Evolutionary conservation across 1,284 basidiomycete species (phyloP).

Genomic region (Rhizoctonia solani): DNA sequence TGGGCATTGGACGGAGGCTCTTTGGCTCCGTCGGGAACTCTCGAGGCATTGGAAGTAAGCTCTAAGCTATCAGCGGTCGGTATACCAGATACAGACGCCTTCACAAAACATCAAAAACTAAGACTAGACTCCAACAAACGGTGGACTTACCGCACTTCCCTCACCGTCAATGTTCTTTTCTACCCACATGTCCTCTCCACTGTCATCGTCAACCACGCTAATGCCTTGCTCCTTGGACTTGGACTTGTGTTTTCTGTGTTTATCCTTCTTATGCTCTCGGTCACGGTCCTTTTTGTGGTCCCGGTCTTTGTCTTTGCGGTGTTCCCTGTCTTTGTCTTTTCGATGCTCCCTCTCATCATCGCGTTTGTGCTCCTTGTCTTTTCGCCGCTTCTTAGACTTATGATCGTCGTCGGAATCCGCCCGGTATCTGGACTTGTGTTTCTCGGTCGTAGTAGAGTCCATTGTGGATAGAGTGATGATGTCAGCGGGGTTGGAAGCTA

Average conservation of each 20-base stretch:
- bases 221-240: constrained; percentile 37
- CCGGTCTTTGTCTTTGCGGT: constrained; percentile 52
- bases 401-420: constrained; percentile 38
- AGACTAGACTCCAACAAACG: not conserved
- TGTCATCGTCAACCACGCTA: constrained; percentile 68
- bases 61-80: constrained; percentile 78
- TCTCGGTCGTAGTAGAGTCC: constrained; percentile 21
- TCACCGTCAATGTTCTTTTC: constrained; percentile 85
- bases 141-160: constrained; percentile 62
- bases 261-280: constrained; percentile 33
- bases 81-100: constrained; percentile 71
- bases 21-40: constrained; percentile 50
- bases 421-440: constrained; percentile 24
- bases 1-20: constrained; percentile 51
- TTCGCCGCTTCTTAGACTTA: constrained; percentile 39
- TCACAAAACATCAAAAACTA: not conserved
- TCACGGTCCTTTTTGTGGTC: constrained; percentile 46
- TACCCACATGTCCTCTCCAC: constrained; percentile 76
- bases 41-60: constrained; percentile 61
- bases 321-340: constrained; percentile 43
- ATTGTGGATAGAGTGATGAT: constrained; percentile 5
- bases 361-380: constrained; percentile 54
- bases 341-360: too few species aligned
- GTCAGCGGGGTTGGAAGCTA: constrained; percentile 4
- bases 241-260: constrained; percentile 43